These are phyloP conservation scores for Plenodomus lindquistii DNA, from an alignment of 2,329 filamentous ascomycete genomes.

Conservation along the genomic window DNA sequence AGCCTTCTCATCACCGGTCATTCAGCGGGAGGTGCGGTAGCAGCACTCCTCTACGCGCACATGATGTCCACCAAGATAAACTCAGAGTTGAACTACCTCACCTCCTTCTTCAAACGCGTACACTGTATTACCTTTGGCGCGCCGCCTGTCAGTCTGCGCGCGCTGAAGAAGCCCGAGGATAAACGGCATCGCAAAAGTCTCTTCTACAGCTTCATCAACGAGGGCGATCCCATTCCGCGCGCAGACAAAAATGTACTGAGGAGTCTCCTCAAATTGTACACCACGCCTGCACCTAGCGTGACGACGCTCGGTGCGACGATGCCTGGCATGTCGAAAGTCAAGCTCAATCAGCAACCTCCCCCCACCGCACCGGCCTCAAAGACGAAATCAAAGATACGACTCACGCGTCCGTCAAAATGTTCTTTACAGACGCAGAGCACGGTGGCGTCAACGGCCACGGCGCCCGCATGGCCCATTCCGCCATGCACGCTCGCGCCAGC, in stretches of 20 bases:
- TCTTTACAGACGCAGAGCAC: conserved; percentile 9
- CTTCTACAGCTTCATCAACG: conserved; percentile 81
- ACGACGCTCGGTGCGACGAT: conserved; percentile 19
- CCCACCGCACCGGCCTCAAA: conserved; percentile 14
- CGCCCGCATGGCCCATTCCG: conserved; percentile 67
- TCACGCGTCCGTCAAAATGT: conserved; percentile 9
- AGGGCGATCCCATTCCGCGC: conserved; percentile 78
- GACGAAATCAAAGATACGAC: conserved; percentile 12
- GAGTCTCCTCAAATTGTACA: conserved; percentile 72
- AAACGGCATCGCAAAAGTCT: conserved; percentile 63
- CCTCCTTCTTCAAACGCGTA: conserved; percentile 72
- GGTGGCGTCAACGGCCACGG: conserved; percentile 35
- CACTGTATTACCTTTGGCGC: conserved; percentile 88
- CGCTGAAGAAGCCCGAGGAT: conserved; percentile 62
- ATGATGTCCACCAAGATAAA: conserved; percentile 68
- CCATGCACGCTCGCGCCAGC: conserved; percentile 69
- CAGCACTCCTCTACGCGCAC: conserved; percentile 77
- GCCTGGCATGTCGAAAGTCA: conserved; percentile 29
- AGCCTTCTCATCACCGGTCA: conserved; percentile 84
- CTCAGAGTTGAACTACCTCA: conserved; percentile 72
- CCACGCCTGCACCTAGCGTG: conserved; percentile 58
- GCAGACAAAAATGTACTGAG: conserved; percentile 77
- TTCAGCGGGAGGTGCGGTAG: conserved; percentile 82
- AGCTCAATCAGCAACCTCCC: conserved; percentile 14
- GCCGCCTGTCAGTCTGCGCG: conserved; percentile 74